Percentiles rank a stretch among this genome's conserved stretches.
Conservation (phyloP, 148 eudicot genomes). For the Beta vulgaris region DNA sequence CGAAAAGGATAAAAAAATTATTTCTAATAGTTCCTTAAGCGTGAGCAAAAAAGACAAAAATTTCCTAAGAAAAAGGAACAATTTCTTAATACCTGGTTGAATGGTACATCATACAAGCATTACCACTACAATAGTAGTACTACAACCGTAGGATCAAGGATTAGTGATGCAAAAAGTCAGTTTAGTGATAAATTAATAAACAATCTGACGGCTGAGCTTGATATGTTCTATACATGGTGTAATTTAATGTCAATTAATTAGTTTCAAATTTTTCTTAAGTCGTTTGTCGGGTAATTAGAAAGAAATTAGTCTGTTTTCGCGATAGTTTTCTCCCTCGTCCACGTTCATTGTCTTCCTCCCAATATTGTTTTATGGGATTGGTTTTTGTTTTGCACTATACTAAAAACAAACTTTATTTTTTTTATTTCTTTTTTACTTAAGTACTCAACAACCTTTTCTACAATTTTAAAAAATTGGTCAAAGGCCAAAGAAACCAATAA, state of each 20-base stretch:
- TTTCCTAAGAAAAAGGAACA: conserved; percentile 6
- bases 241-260: too few species aligned
- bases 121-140: too few species aligned
- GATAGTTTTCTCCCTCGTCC: conserved; percentile 20
- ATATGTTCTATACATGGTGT: background rate
- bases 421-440: too few species aligned
- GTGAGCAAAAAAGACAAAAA: background rate
- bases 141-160: background rate
- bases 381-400: background rate
- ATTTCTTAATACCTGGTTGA: background rate
- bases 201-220: background rate
- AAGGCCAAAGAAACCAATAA: too few species aligned
- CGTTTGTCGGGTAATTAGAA: conserved; percentile 23
- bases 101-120: too few species aligned
- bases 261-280: background rate
- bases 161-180: background rate
- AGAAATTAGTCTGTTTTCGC: conserved; percentile 11
- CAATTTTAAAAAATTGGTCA: too few species aligned
- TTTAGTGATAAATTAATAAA: background rate
- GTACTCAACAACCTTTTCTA: too few species aligned
- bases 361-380: conserved; percentile 9
- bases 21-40: too few species aligned
- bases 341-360: conserved; percentile 26
- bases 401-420: too few species aligned
- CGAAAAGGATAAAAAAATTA: too few species aligned